Percentiles rank a stretch among this genome's conserved stretches.
phyloP scores from a whole-genome alignment of 2,329 filamentous ascomycete species.

The Fusarium chuoi region DNA sequence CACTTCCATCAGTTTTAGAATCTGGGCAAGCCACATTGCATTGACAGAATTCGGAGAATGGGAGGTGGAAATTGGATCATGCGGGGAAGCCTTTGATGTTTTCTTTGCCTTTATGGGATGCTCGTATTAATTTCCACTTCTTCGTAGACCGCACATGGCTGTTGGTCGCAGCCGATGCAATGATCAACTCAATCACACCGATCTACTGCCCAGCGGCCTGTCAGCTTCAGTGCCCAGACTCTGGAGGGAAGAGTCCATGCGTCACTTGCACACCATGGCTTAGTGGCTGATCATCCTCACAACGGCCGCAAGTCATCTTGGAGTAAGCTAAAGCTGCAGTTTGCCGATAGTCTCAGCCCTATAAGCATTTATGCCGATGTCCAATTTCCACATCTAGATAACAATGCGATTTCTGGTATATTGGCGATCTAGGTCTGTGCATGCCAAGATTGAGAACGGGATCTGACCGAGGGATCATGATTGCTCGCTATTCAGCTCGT shows the following conservation, averaged over 20 bases:
- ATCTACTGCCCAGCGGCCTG: neutral
- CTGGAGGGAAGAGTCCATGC: fast-evolving
- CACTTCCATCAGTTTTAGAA: neutral
- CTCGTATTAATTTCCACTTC: neutral
- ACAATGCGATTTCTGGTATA: fast-evolving
- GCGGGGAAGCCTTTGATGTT: neutral
- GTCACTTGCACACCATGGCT: neutral
- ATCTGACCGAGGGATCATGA: fast-evolving
- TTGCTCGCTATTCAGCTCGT: fast-evolving
- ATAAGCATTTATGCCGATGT: fast-evolving
- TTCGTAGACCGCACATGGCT: fast-evolving
- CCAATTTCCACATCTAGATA: neutral
- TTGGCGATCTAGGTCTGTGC: fast-evolving
- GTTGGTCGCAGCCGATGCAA: neutral
- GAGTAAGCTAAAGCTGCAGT: neutral
- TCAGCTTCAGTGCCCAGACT: neutral
- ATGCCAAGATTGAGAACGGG: neutral
- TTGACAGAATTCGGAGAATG: fast-evolving
- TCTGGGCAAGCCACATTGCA: neutral
- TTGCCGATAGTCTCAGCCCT: neutral
- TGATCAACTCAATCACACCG: fast-evolving
- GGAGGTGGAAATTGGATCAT: neutral
- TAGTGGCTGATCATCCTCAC: fast-evolving
- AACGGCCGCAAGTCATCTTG: neutral
- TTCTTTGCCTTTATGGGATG: fast-evolving